Evolutionary conservation across 306 rosid genomes (phyloP).

Genomic region (Inga leiocalycina): DNA sequence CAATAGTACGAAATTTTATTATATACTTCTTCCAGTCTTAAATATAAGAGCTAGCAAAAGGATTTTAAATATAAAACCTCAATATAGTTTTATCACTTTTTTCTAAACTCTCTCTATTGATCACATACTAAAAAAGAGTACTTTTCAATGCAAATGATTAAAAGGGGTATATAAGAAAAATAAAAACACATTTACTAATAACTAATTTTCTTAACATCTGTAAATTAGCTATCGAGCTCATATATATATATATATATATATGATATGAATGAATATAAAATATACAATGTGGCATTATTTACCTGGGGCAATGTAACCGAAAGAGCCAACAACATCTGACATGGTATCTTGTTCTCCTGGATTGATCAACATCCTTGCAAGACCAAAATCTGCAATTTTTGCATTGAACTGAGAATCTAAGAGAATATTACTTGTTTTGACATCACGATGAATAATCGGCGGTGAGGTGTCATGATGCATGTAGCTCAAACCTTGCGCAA

Average conservation of each 20-base stretch:
- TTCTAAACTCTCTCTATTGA: not conserved
- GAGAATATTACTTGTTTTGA: conserved; percentile 83
- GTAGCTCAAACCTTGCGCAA: conserved; percentile 83
- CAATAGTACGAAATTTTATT: not conserved
- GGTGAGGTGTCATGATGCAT: conserved; percentile 82
- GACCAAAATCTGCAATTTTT: conserved; percentile 85
- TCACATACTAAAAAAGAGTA: too few relatives aligned
- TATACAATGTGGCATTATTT: not conserved
- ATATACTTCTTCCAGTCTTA: too few relatives aligned
- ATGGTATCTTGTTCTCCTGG: conserved; percentile 72
- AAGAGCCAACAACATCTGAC: conserved; percentile 82
- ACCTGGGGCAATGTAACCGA: conserved; percentile 99
- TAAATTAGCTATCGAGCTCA: too few relatives aligned
- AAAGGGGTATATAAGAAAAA: too few relatives aligned
- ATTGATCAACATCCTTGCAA: conserved; percentile 67
- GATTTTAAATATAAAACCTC: too few relatives aligned
- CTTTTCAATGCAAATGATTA: too few relatives aligned
- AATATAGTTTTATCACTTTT: too few relatives aligned
- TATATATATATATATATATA: too few relatives aligned
- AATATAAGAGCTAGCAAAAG: too few relatives aligned
- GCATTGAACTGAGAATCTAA: conserved; percentile 75
- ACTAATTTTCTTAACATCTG: too few relatives aligned
- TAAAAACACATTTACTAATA: too few relatives aligned
- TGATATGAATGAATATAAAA: too few relatives aligned
- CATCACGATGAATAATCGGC: conserved; percentile 75